phyloP scores from a whole-genome alignment of 2,329 filamentous ascomycete species.

The Clonostachys chloroleuca region DNA sequence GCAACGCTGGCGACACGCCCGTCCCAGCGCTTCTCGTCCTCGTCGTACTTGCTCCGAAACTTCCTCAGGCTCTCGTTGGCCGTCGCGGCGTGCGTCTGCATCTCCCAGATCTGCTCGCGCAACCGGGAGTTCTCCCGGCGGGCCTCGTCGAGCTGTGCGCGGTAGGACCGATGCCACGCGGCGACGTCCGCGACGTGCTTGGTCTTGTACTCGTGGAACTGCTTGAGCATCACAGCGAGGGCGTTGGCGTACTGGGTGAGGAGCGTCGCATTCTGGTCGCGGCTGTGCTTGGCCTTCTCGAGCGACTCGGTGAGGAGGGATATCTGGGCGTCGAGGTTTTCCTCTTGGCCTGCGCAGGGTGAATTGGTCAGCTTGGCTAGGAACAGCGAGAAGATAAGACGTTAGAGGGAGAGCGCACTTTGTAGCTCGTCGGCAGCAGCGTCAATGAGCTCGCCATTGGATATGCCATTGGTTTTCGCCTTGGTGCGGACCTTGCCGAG shows the following conservation, averaged over 20 bases:
- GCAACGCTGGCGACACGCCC: conserved; percentile 47
- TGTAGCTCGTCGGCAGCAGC: conserved; percentile 52
- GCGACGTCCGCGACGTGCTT: conserved; percentile 57
- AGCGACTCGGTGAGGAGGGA: conserved; percentile 58
- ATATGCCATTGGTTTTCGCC: conserved; percentile 45
- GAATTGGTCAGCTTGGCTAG: background rate
- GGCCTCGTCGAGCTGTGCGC: conserved; percentile 59
- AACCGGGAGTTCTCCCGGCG: conserved; percentile 59
- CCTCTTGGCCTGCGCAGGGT: conserved; percentile 41
- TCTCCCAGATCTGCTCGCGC: conserved; percentile 63
- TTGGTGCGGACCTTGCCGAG: conserved; percentile 56
- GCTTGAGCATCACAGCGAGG: conserved; percentile 53
- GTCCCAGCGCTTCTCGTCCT: conserved; percentile 49
- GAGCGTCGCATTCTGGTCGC: conserved; percentile 55
- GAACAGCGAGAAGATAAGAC: background rate
- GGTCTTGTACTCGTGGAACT: conserved; percentile 63
- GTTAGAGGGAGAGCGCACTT: conserved; percentile 28
- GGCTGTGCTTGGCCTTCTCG: conserved; percentile 55
- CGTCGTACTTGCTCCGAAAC: conserved; percentile 52
- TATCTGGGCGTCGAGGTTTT: conserved; percentile 56
- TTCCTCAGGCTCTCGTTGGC: conserved; percentile 54
- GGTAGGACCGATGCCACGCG: conserved; percentile 63
- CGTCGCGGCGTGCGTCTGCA: conserved; percentile 54
- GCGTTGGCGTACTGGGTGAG: conserved; percentile 54
- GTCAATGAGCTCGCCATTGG: conserved; percentile 54